Conservation (phyloP, 139 green algal species). For the Microglena sp. region DNA sequence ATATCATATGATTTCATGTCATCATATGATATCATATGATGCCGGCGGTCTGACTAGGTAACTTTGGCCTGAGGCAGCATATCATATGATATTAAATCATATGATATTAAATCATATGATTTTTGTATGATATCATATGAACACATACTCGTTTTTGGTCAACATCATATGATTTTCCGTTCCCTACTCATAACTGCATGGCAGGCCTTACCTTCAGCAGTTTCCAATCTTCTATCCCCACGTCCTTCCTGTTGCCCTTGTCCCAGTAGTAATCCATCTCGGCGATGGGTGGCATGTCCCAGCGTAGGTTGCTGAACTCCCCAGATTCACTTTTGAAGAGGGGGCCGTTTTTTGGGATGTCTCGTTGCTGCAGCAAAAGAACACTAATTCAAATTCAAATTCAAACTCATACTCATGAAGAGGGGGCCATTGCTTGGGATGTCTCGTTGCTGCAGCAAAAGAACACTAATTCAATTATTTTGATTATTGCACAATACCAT, state of each 20-base stretch:
- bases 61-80: too few species aligned
- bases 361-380: conserved; percentile 13
- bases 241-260: conserved; percentile 17
- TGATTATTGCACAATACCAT: not conserved
- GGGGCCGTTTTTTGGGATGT: conserved; percentile 22
- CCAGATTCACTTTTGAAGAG: conserved; percentile 57
- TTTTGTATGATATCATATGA: too few species aligned
- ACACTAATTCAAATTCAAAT: not conserved
- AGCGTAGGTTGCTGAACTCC: conserved; percentile 49
- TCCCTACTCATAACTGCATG: too few species aligned
- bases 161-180: too few species aligned
- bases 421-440: not conserved
- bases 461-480: not conserved
- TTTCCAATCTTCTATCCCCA: conserved; percentile 23
- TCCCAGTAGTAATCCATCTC: conserved; percentile 32
- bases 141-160: too few species aligned
- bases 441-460: not conserved
- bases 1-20: too few species aligned
- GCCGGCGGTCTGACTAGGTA: too few species aligned
- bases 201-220: conserved; percentile 26
- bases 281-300: conserved; percentile 7
- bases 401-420: too few species aligned
- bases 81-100: too few species aligned
- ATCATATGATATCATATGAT: too few species aligned
- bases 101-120: too few species aligned